phyloP scores from a whole-genome alignment of 2,329 filamentous ascomycete species.

The Neonectria hederae region DNA sequence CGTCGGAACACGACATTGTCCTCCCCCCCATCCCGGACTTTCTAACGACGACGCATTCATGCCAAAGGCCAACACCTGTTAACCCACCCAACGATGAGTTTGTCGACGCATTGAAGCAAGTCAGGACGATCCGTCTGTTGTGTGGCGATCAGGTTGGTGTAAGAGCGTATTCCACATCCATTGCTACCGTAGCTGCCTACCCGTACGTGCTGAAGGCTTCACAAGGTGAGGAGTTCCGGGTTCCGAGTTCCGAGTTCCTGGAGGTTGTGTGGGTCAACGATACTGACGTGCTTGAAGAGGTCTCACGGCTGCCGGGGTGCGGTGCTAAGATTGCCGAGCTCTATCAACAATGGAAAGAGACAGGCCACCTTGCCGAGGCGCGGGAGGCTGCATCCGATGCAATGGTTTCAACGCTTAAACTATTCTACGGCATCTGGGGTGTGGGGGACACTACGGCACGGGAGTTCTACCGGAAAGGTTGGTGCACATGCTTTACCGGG shows the following conservation, averaged over 20 bases:
- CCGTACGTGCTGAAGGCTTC: slow-evolving; percentile 60
- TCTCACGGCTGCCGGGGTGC: slow-evolving; percentile 77
- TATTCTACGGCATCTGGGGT: slow-evolving; percentile 92
- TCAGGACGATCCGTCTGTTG: slow-evolving; percentile 76
- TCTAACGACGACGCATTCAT: slow-evolving; percentile 73
- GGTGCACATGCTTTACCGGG: not conserved
- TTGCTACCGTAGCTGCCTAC: slow-evolving; percentile 85
- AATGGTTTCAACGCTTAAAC: slow-evolving; percentile 69
- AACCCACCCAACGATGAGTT: slow-evolving; percentile 79
- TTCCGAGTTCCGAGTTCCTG: not conserved
- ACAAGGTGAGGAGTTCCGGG: slow-evolving; percentile 50
- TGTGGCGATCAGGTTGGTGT: slow-evolving; percentile 81
- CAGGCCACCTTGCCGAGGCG: slow-evolving; percentile 70
- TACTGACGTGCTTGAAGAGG: slow-evolving; percentile 48
- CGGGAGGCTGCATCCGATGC: slow-evolving; percentile 71
- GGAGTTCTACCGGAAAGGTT: slow-evolving; percentile 77
- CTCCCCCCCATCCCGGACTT: slow-evolving; percentile 76
- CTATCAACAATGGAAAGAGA: slow-evolving; percentile 76
- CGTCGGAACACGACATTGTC: slow-evolving; percentile 76
- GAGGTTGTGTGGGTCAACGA: slow-evolving; percentile 17
- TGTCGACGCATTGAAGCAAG: slow-evolving; percentile 76
- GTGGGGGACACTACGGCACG: slow-evolving; percentile 83
- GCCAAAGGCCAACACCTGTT: slow-evolving; percentile 78
- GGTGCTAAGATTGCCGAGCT: slow-evolving; percentile 80
- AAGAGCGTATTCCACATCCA: slow-evolving; percentile 86